These are phyloP conservation scores for Sisymbrium altissimum DNA, from an alignment of 345 rosid species.

Conservation along the genomic window DNA sequence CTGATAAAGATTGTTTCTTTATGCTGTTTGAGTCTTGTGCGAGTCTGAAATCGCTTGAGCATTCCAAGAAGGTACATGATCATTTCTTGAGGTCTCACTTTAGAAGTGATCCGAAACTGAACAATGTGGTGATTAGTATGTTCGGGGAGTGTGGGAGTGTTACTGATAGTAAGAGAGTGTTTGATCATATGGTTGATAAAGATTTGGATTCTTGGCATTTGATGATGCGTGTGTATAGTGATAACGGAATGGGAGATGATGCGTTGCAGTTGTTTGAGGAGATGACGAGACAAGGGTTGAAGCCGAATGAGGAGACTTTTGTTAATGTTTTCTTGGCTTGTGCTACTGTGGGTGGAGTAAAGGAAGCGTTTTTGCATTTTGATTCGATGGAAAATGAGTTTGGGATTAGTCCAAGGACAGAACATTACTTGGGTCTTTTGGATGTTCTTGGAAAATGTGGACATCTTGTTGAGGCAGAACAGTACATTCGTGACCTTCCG, in stretches of 20 bases:
- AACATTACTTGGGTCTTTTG: constrained; percentile 57
- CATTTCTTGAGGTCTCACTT: constrained; percentile 54
- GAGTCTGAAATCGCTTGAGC: constrained; percentile 48
- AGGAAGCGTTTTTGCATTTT: constrained; percentile 70
- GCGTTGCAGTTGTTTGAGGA: constrained; percentile 73
- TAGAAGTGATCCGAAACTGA: constrained; percentile 53
- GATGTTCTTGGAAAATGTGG: constrained; percentile 72
- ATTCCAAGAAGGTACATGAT: constrained; percentile 73
- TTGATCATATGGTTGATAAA: constrained; percentile 68
- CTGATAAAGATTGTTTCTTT: constrained; percentile 49
- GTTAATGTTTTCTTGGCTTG: constrained; percentile 55
- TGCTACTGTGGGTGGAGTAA: constrained; percentile 58
- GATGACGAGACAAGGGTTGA: constrained; percentile 49
- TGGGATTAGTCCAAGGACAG: constrained; percentile 43
- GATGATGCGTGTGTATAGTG: constrained; percentile 59
- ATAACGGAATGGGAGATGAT: constrained; percentile 65
- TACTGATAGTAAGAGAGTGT: constrained; percentile 68
- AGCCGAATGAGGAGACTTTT: constrained; percentile 56
- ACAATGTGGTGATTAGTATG: constrained; percentile 60
- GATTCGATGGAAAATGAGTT: constrained; percentile 54
- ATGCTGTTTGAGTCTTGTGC: constrained; percentile 48
- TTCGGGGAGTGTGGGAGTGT: constrained; percentile 53
- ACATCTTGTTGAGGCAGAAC: constrained; percentile 54
- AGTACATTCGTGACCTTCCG: constrained; percentile 49
- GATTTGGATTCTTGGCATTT: constrained; percentile 70